Base-by-base conservation (phyloP, 345 rosid species). In the Fremontodendron californicum region DNA sequence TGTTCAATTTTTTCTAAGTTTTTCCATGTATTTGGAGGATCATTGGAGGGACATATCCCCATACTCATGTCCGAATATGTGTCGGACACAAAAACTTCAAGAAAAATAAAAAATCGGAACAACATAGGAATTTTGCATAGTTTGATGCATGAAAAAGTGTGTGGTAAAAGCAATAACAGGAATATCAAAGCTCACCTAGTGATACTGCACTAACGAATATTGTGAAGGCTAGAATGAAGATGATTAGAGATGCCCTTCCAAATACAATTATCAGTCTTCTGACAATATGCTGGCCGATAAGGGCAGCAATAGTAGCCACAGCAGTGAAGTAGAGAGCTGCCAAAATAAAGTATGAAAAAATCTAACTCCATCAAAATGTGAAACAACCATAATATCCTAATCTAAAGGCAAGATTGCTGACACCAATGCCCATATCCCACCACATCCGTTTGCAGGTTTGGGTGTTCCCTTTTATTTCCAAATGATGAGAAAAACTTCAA, bases 171-270 rank as follows among this genome's bases (percentile, higher is more conserved):
- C n/a, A n/a, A 57, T 23, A 35, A 23, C 23, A 43, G 21, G 0
- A 42, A 58, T 19, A 64, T 11, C 19, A 13, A 5, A 6, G 55
- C 76, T 81, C 82, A 90, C 92, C 92, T 45, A 90, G 90, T 10
- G 90, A 87, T 76, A 89, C 71, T 2, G 92, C 91, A 12, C 94
- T 88, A 71, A 86, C 68, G 15, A 90, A 87, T 31, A 90, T 89
- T 29, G 86, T 90, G 23, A 73, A 86, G 2, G 94, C 89, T 2
- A 90, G 85, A 68, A 89, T 89, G 88, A 90, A 90, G 80, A 90
- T 87, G 61, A 90, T 89, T 19, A 89, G 85, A 25, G 94, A 90
- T 19, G 92, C 92, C 6, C 94, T 85, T 49, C 92, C 90, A 0
- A 86, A 80, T 23, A 87, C 60, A 16, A 64, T 62, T 31, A 90